phyloP scores from a whole-genome alignment of 441 rosid species.

The Populus hybrid region DNA sequence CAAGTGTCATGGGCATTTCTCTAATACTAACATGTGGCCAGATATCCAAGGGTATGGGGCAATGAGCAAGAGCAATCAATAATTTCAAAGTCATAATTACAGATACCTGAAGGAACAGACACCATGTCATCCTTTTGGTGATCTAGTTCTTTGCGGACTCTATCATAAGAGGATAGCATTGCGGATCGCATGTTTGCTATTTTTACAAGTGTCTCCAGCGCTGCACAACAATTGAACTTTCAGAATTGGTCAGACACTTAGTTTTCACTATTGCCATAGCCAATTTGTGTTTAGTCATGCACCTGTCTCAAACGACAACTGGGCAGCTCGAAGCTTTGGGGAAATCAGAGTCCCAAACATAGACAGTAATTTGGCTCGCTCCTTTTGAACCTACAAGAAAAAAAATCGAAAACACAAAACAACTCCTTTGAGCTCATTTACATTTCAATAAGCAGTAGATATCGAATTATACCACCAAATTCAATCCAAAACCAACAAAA shows the following conservation, averaged over 20 bases:
- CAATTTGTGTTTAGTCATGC: conserved; percentile 11
- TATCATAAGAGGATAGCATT: conserved; percentile 52
- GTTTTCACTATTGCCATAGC: conserved; percentile 2
- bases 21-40: background rate
- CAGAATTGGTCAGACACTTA: background rate
- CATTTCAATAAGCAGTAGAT: background rate
- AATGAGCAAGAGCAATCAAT: background rate
- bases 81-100: background rate
- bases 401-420: background rate
- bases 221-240: conserved; percentile 35
- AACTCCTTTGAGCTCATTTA: background rate
- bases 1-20: background rate
- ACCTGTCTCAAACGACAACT: conserved; percentile 92
- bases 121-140: conserved; percentile 20
- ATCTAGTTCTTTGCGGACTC: conserved; percentile 34
- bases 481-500: background rate
- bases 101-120: conserved; percentile 21
- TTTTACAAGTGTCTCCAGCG: conserved; percentile 73
- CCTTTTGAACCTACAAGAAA: conserved; percentile 56
- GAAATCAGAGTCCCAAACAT: conserved; percentile 86
- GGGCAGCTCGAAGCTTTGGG: conserved; percentile 82
- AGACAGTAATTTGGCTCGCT: conserved; percentile 61
- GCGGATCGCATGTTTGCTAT: conserved; percentile 71
- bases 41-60: background rate
- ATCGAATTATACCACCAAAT: background rate